Evolutionary conservation across 176 grass and related monocot genomes (phyloP).

Genomic region (Triticum dicoccoides): DNA sequence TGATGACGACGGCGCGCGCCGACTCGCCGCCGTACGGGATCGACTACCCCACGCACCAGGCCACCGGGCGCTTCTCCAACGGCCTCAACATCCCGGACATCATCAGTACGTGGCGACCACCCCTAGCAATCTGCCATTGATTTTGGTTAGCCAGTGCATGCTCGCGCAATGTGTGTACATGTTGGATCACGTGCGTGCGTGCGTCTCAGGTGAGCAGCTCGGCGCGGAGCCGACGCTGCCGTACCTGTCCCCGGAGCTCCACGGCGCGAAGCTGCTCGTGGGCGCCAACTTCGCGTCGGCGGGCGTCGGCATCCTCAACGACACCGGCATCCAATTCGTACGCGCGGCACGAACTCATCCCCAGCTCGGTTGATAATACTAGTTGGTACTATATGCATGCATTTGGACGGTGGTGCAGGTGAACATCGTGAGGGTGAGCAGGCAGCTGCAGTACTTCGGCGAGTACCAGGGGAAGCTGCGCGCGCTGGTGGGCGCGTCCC

Average conservation of each 20-base stretch:
- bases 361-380: no score
- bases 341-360: neutral
- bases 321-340: conserved; percentile 93
- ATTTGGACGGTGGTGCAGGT: conserved; percentile 14
- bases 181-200: neutral
- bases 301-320: conserved; percentile 91
- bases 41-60: conserved; percentile 61
- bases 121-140: neutral
- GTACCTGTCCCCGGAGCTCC: conserved; percentile 76
- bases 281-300: conserved; percentile 97
- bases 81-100: conserved; percentile 91
- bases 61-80: conserved; percentile 92
- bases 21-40: conserved; percentile 86
- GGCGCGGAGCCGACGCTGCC: conserved; percentile 68
- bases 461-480: conserved; percentile 62
- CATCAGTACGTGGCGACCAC: conserved; percentile 48
- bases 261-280: conserved; percentile 63
- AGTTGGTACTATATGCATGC: no score
- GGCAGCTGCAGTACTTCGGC: conserved; percentile 53
- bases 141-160: neutral
- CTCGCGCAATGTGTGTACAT: neutral
- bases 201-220: conserved; percentile 68
- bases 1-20: conserved; percentile 70
- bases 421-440: conserved; percentile 53
- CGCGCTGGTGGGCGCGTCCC: conserved; percentile 31